Evolutionary conservation across 139 green algal genomes (phyloP), one percentile per base, ranked within the genome.

Genomic region (Coelastrella sp.): DNA sequence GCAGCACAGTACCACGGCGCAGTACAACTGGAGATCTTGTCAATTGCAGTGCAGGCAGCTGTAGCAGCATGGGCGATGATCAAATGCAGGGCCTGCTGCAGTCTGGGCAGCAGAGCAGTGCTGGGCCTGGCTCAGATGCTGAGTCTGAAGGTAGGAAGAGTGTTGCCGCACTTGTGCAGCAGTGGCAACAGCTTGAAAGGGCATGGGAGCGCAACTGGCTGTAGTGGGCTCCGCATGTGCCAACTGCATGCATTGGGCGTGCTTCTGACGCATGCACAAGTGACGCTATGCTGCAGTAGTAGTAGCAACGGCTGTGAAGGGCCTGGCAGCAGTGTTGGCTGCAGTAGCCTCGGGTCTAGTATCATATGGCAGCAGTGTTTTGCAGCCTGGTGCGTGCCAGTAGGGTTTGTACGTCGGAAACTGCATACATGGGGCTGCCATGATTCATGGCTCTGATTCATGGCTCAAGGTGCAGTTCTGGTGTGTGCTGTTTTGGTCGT

Each of bases 161-260:
- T 13, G 22, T 32, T 80, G 74, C 74, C 61, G 5, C 74, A 59
- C 11, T 58, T 20, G n/a, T 80, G 74, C 74, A 83, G 77, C 77
- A 68, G 77, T 64, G 77, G 77, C 77, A 83, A 22, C 77, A 83
- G 77, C 19, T 83, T 47, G 77, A 83, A 58, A 83, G n/a, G 54
- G 77, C 54, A 8, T 83, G 77, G 77, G 47, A 83, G 77, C 47
- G 54, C 47, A 83, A 58, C 77, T 83, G 77, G 77, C 68, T 76
- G 68, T 76, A 76, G 68, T 78, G 16, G 32, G 32, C 32, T 47
- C 32, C 32, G 32, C 32, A 47, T 47, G 32, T 47, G 32, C 32
- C 32, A 47, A 47, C 32, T 47, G 32, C 32, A 47, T 47, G 32
- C 32, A 47, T 47, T 47, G 32, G 32, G 32, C 32, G 32, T 47